Percentiles rank a stretch among this genome's conserved stretches.
Evolutionary conservation across 148 eudicot species (phyloP).

Genomic region (Polygonum aviculare): DNA sequence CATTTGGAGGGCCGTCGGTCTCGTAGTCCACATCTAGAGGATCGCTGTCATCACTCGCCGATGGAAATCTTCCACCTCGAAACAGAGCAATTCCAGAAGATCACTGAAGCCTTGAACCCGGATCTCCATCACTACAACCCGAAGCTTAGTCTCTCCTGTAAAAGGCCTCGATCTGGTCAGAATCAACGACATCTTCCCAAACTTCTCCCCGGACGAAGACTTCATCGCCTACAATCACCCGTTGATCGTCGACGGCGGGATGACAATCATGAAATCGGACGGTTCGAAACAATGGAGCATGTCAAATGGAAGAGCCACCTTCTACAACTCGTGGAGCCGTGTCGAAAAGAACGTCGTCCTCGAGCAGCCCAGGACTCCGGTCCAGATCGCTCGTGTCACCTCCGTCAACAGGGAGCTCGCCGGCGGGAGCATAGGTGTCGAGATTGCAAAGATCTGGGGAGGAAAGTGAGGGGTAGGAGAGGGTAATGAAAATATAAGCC

Average conservation of each 20-base stretch:
- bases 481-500: too few relatives aligned
- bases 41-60: conserved; percentile 42
- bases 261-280: conserved; percentile 51
- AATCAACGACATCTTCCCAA: conserved; percentile 57
- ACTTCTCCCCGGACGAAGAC: conserved; percentile 50
- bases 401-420: too few relatives aligned
- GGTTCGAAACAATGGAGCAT: conserved; percentile 64
- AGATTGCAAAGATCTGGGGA: too few relatives aligned
- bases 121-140: conserved; percentile 74
- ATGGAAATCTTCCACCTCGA: conserved; percentile 51
- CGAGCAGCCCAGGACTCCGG: conserved; percentile 31
- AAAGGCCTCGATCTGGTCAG: conserved; percentile 34
- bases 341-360: conserved; percentile 47
- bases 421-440: too few relatives aligned
- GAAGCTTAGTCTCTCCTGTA: conserved; percentile 58
- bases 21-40: not conserved
- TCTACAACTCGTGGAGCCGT: conserved; percentile 55
- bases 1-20: too few relatives aligned
- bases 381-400: conserved; percentile 58
- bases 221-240: conserved; percentile 48
- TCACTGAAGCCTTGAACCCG: conserved; percentile 48
- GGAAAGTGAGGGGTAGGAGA: too few relatives aligned
- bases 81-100: conserved; percentile 27
- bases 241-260: conserved; percentile 33
- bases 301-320: conserved; percentile 36